Evolutionary conservation across 495 filamentous ascomycete genomes (phyloP).

Genomic region (Xylaria nigripes): DNA sequence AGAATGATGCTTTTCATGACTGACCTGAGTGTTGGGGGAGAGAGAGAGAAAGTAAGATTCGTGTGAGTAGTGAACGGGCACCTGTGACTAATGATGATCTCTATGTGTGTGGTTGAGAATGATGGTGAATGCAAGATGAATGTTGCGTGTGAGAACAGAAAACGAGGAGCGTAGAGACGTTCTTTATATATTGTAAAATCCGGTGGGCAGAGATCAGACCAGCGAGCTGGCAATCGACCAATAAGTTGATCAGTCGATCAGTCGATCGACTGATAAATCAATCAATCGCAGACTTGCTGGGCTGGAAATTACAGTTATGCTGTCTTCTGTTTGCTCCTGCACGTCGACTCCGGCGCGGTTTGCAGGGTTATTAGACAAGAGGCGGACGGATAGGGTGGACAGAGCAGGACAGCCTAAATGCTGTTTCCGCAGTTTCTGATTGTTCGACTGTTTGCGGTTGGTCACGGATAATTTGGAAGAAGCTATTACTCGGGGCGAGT

Average conservation of each 20-base stretch:
- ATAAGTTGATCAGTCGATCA: not conserved
- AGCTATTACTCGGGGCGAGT: not conserved
- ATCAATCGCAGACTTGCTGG: not conserved
- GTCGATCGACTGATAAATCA: not conserved
- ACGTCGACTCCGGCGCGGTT: slow-evolving; percentile 7
- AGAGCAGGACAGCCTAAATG: not conserved
- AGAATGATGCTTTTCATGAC: not conserved
- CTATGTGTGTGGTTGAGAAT: not conserved
- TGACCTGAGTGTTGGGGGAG: not conserved
- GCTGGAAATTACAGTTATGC: slow-evolving; percentile 7
- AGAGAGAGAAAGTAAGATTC: not conserved
- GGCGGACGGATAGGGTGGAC: not conserved
- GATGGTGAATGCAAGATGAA: not conserved
- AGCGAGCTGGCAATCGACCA: not conserved
- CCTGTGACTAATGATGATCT: not conserved
- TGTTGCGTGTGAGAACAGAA: not conserved
- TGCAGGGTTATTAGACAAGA: slow-evolving; percentile 5
- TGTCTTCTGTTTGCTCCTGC: slow-evolving; percentile 17
- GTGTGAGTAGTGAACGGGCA: not conserved
- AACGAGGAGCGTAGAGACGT: not conserved
- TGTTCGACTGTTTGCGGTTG: not conserved
- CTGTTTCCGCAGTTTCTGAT: not conserved
- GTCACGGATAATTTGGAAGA: not conserved
- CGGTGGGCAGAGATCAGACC: not conserved
- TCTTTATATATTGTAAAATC: not conserved